Conservation (phyloP, 1,284 basidiomycete species). For the Malassezia vespertilionis region DNA sequence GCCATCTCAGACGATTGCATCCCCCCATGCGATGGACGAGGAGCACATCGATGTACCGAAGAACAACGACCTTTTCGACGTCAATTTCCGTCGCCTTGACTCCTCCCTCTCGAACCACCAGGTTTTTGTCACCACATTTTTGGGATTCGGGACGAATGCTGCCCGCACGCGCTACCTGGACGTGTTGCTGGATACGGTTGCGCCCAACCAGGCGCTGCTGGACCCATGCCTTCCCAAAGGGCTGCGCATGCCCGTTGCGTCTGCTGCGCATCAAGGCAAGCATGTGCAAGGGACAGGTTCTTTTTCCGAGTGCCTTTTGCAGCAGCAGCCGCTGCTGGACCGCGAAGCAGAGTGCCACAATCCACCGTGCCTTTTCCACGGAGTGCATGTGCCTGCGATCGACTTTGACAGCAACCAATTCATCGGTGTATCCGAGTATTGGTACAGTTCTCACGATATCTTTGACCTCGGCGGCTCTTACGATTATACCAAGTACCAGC, state of each 20-base stretch:
- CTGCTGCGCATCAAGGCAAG: neutral
- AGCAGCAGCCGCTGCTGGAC: conserved; percentile 69
- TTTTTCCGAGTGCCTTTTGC: conserved; percentile 69
- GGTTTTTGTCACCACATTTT: conserved; percentile 95
- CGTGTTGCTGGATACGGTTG: conserved; percentile 38
- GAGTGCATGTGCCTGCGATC: conserved; percentile 66
- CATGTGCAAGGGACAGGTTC: conserved; percentile 64
- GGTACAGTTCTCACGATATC: conserved; percentile 95
- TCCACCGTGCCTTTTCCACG: conserved; percentile 86
- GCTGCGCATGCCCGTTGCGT: conserved; percentile 50
- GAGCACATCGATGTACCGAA: conserved; percentile 49
- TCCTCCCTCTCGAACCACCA: conserved; percentile 78
- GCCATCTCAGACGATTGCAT: too few species aligned
- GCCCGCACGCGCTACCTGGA: conserved; percentile 70
- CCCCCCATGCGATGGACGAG: too few species aligned
- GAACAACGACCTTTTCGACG: conserved; percentile 52
- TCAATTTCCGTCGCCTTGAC: conserved; percentile 68
- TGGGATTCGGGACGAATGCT: conserved; percentile 95
- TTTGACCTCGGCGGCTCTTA: conserved; percentile 88
- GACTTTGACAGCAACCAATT: conserved; percentile 84
- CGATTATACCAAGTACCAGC: conserved; percentile 90
- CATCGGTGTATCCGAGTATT: conserved; percentile 96
- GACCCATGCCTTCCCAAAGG: conserved; percentile 85
- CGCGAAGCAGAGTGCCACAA: conserved; percentile 72
- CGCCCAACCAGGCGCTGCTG: conserved; percentile 18